Percentiles rank a stretch among this genome's conserved stretches.
phyloP scores from a whole-genome alignment of 495 filamentous ascomycete species.

The Talaromyces proteolyticus region DNA sequence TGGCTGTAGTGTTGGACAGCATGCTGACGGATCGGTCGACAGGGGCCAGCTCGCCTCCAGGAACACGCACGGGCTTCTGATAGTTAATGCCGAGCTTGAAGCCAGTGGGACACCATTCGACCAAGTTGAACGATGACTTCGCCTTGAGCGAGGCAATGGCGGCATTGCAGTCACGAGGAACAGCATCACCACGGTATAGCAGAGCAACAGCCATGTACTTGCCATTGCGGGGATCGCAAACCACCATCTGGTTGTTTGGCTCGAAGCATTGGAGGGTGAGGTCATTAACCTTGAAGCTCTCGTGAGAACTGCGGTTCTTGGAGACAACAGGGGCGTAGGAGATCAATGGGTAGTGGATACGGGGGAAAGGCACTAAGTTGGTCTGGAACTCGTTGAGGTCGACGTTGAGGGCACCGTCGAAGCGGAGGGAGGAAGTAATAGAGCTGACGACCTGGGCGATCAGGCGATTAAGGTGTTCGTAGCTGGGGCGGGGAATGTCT shows the following conservation, averaged over 20 bases:
- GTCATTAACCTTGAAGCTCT: slow-evolving; percentile 87
- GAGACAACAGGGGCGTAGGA: slow-evolving; percentile 84
- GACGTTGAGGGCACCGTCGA: slow-evolving; percentile 87
- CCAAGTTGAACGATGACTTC: slow-evolving; percentile 83
- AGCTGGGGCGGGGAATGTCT: slow-evolving; percentile 80
- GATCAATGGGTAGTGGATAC: slow-evolving; percentile 90
- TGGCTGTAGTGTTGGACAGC: slow-evolving; percentile 89
- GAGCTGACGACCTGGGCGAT: slow-evolving; percentile 91
- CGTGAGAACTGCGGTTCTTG: slow-evolving; percentile 74
- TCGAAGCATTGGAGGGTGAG: slow-evolving; percentile 89
- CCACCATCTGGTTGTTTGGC: slow-evolving; percentile 95
- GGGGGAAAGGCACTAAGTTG: slow-evolving; percentile 85
- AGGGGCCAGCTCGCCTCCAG: slow-evolving; percentile 68
- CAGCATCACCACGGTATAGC: slow-evolving; percentile 84
- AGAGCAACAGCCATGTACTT: slow-evolving; percentile 94
- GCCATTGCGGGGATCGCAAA: slow-evolving; percentile 85
- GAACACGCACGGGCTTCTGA: slow-evolving; percentile 78
- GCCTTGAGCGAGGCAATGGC: slow-evolving; percentile 80
- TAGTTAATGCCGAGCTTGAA: slow-evolving; percentile 96
- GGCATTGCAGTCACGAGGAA: slow-evolving; percentile 75
- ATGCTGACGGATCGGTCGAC: slow-evolving; percentile 87
- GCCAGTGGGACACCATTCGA: slow-evolving; percentile 94
- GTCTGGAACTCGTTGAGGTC: slow-evolving; percentile 95
- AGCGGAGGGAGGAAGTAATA: slow-evolving; percentile 84
- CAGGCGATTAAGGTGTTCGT: slow-evolving; percentile 83